Percentiles rank a stretch among this genome's conserved stretches.
Conservation (phyloP, 2,329 filamentous ascomycete genomes). For the Diplodia scrobiculata region DNA sequence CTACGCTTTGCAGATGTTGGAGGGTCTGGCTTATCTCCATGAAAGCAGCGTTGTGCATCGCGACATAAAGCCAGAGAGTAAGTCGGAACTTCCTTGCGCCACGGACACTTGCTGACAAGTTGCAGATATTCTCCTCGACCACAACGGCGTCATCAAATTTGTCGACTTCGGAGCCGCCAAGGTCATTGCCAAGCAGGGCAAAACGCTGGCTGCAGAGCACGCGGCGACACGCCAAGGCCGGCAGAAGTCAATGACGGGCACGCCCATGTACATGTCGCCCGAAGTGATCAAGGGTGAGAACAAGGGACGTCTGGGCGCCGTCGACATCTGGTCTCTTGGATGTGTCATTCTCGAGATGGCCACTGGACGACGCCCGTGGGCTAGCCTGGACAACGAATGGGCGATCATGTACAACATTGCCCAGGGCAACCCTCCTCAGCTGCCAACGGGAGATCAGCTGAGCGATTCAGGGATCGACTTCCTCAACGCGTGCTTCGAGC, state of each 20-base stretch:
- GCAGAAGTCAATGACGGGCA: slow-evolving; percentile 94
- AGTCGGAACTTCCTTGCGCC: slow-evolving; percentile 45
- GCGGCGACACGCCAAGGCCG: slow-evolving; percentile 53
- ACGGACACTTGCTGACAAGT: slow-evolving; percentile 34
- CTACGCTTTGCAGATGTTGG: slow-evolving; percentile 88
- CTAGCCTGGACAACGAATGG: slow-evolving; percentile 96
- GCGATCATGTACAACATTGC: slow-evolving; percentile 99
- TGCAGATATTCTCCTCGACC: slow-evolving; percentile 87
- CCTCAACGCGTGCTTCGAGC: slow-evolving; percentile 78
- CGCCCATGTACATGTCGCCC: slow-evolving; percentile 99
- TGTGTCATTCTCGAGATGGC: slow-evolving; percentile 98
- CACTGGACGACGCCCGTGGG: slow-evolving; percentile 91
- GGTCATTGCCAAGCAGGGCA: slow-evolving; percentile 89
- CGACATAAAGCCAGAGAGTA: slow-evolving; percentile 96
- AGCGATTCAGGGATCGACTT: slow-evolving; percentile 86
- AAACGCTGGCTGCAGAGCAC: slow-evolving; percentile 72
- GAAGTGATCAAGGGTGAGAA: slow-evolving; percentile 92
- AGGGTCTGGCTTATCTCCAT: slow-evolving; percentile 91
- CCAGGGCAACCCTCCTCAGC: slow-evolving; percentile 86
- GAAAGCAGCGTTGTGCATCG: slow-evolving; percentile 90
- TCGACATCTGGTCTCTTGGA: slow-evolving; percentile 94
- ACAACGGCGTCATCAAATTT: slow-evolving; percentile 98
- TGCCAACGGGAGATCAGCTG: slow-evolving; percentile 80
- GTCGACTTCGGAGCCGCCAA: slow-evolving; percentile 98
- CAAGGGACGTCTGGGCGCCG: slow-evolving; percentile 74